Conservation (phyloP, 2,329 filamentous ascomycete species). For the Colletotrichum nymphaeae region DNA sequence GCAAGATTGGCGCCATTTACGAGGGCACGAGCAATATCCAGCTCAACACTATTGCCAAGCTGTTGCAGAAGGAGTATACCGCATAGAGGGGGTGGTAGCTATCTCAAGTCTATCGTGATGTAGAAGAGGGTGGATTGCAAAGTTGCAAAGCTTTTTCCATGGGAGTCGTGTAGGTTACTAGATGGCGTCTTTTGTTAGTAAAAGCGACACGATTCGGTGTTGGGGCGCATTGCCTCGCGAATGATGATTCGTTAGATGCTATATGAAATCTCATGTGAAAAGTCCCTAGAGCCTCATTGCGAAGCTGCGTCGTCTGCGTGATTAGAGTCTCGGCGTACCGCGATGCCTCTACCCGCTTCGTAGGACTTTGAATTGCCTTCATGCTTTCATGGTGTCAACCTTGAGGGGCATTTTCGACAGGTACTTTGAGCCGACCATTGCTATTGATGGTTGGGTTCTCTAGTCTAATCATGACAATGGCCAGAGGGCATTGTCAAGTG, state of each 20-base stretch:
- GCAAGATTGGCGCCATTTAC: conserved; percentile 98
- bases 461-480: too few species aligned
- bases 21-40: conserved; percentile 88
- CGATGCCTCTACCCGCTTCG: not conserved
- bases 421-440: too few species aligned
- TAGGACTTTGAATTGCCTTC: not conserved
- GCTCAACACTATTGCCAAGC: conserved; percentile 74
- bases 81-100: conserved; percentile 38
- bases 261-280: not conserved
- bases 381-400: too few species aligned
- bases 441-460: too few species aligned
- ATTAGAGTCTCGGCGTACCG: not conserved
- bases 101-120: not conserved
- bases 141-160: not conserved
- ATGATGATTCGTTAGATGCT: not conserved
- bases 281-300: not conserved
- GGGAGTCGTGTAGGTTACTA: conserved; percentile 23
- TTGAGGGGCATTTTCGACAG: too few species aligned
- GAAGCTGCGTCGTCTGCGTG: not conserved
- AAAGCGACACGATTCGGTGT: conserved; percentile 34
- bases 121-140: not conserved
- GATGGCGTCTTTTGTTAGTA: conserved; percentile 23
- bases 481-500: too few species aligned
- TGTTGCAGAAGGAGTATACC: conserved; percentile 72
- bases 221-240: not conserved